These are phyloP conservation scores for Pelargonium nanum DNA, from an alignment of 345 rosid species.

Conservation along the genomic window DNA sequence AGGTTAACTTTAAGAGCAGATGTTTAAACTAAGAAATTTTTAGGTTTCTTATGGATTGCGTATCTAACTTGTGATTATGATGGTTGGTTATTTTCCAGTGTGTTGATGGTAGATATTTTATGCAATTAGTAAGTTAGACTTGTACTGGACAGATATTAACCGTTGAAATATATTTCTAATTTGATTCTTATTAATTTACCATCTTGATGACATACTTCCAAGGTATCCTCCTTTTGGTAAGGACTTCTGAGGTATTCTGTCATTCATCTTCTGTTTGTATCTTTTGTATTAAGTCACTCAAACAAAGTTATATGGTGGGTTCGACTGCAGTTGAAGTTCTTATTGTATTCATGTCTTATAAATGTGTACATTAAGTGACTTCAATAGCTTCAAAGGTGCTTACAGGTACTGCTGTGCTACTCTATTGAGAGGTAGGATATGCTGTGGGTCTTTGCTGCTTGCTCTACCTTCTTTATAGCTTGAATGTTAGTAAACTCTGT, in stretches of 20 bases:
- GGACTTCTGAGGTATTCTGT: constrained; percentile 13
- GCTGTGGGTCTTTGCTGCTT: constrained; percentile 44
- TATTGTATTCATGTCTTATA: constrained; percentile 12
- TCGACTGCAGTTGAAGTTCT: constrained; percentile 4
- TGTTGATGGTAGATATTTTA: background rate
- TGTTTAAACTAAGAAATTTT: too few species aligned
- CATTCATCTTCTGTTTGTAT: constrained; percentile 12
- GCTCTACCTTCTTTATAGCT: constrained; percentile 33
- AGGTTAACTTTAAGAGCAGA: too few species aligned
- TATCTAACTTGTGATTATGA: too few species aligned
- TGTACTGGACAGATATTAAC: constrained; percentile 7
- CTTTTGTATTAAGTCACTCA: constrained; percentile 3
- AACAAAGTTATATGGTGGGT: constrained; percentile 6
- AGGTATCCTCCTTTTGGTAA: constrained; percentile 10
- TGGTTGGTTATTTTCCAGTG: too few species aligned
- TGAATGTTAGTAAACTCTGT: constrained; percentile 36
- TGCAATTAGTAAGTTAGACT: background rate
- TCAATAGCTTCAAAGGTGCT: constrained; percentile 36
- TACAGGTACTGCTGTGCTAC: constrained; percentile 43
- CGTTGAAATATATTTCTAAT: constrained; percentile 1
- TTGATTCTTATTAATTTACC: constrained; percentile 7
- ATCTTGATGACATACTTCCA: constrained; percentile 3
- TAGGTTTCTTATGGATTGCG: too few species aligned
- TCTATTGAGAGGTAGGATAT: constrained; percentile 40
- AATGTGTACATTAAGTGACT: constrained; percentile 12